These are phyloP conservation scores for Bruguiera parviflora DNA, from an alignment of 345 rosid species.

Conservation along the genomic window DNA sequence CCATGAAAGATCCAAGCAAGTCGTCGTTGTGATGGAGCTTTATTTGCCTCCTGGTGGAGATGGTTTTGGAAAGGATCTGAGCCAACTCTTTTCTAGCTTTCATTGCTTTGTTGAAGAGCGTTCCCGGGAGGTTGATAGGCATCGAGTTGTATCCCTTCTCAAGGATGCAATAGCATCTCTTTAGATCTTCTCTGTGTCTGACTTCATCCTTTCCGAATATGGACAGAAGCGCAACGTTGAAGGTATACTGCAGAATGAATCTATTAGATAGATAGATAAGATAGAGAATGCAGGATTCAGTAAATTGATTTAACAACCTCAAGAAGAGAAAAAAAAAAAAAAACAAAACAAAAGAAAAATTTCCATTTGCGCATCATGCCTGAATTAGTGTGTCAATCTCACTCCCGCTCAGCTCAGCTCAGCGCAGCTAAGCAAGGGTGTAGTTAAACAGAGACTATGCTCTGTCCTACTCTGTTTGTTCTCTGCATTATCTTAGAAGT, in stretches of 20 bases:
- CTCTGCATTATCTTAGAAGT: too few relatives aligned
- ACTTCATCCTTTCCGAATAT: constrained; percentile 74
- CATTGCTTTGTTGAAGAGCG: constrained; percentile 85
- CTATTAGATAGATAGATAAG: background rate
- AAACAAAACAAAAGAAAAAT: too few relatives aligned
- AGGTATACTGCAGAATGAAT: constrained; percentile 53
- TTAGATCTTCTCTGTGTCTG: constrained; percentile 68
- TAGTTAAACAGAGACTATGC: too few relatives aligned
- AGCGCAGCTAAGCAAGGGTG: too few relatives aligned
- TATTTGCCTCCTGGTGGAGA: constrained; percentile 49
- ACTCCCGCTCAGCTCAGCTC: too few relatives aligned
- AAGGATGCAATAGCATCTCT: constrained; percentile 77
- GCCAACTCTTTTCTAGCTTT: constrained; percentile 79
- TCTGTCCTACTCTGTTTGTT: too few relatives aligned
- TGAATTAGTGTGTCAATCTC: too few relatives aligned
- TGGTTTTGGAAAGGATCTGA: constrained; percentile 56
- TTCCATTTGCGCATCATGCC: too few relatives aligned
- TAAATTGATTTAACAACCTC: too few relatives aligned
- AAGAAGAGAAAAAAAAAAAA: too few relatives aligned
- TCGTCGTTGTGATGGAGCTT: constrained; percentile 40
- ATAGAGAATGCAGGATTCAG: too few relatives aligned
- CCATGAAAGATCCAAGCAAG: constrained; percentile 79
- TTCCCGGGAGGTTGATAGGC: constrained; percentile 89
- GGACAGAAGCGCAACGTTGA: constrained; percentile 76
- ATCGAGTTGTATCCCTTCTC: constrained; percentile 97